Percentiles rank a stretch among this genome's conserved stretches.
Conservation (phyloP, 441 rosid genomes). For the Populus hybrid region DNA sequence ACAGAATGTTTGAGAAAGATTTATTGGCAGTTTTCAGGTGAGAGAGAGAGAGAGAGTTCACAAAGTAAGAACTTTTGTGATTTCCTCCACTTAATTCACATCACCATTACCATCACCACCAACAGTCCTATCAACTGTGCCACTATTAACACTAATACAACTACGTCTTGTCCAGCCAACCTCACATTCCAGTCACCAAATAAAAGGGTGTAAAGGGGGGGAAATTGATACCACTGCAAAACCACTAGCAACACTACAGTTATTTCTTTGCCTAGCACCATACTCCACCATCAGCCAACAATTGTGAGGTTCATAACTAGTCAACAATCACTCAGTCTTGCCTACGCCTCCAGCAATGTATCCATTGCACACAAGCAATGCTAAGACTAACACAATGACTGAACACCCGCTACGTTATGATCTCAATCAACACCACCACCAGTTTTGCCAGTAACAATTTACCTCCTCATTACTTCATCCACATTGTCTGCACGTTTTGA, state of each 20-base stretch:
- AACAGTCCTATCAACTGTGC: neutral
- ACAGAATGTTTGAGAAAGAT: no score
- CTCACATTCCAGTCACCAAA: neutral
- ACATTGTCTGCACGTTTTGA: no score
- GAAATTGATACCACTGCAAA: neutral
- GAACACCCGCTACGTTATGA: no score
- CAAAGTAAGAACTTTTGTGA: neutral
- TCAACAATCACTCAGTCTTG: neutral
- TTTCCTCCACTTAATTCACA: neutral
- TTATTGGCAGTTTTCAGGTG: no score
- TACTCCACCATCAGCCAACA: neutral
- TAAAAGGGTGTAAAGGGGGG: neutral
- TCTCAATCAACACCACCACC: no score
- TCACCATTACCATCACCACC: neutral
- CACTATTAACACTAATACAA: neutral
- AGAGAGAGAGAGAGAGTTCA: neutral
- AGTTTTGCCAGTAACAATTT: no score
- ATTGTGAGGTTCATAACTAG: neutral
- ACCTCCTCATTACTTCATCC: no score
- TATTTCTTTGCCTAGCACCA: neutral
- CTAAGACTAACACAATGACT: no score
- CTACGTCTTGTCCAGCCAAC: neutral
- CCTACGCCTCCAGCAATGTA: neutral
- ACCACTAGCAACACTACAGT: neutral
- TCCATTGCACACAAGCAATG: neutral